Base-by-base conservation (phyloP, 257 asterid genomes). In the Solanum corneliomulleri region DNA sequence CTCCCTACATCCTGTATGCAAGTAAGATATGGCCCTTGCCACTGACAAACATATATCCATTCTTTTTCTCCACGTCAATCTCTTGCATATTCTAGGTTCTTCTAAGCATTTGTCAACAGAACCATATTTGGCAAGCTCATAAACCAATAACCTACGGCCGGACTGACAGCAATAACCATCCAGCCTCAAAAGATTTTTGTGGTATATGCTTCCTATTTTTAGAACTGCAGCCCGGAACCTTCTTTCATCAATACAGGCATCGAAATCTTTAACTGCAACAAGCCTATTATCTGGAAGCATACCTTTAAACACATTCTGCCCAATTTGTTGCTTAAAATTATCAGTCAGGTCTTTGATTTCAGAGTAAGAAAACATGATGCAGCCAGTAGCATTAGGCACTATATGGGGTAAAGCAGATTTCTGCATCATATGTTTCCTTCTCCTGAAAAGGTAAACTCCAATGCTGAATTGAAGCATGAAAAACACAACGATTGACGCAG, bases 1-100 rank as follows among this genome's bases (percentile, higher is more conserved):
- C 74, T 87, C 93, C 88, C 93, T 88, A 39, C 93, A 91, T 37
- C 83, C 92, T 4, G 90, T 87, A 75, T 91, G 93, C 92, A 91
- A 87, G 91, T 91, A 91, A 70, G 75, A 86, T 33, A 90, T 37
- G 49, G 91, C 91, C 90, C 85, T 86, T 23, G 92, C 93, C 69
- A 88, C 92, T 31, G 90, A 64, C 58, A 91, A 81, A 89, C 88
- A 89, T 87, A 89, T 91, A 56, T 88, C 75, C 10, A 88, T 84
- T 58, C 93, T 86, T 70, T 86, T 91, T 75, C 74, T 74, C 93
- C 93, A 91, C 7, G 93, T 88, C 86, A 91, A 69, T 56, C 87
- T 91, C 93, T 88, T 91, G 92, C 91, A 82, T 56, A 90, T 11
- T 69, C 70, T 87, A 35, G 91, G 86, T 89, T 91, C 92, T 88